Evolutionary conservation across 129 eudicot species (phyloP).

Genomic region (Tagetes patula): DNA sequence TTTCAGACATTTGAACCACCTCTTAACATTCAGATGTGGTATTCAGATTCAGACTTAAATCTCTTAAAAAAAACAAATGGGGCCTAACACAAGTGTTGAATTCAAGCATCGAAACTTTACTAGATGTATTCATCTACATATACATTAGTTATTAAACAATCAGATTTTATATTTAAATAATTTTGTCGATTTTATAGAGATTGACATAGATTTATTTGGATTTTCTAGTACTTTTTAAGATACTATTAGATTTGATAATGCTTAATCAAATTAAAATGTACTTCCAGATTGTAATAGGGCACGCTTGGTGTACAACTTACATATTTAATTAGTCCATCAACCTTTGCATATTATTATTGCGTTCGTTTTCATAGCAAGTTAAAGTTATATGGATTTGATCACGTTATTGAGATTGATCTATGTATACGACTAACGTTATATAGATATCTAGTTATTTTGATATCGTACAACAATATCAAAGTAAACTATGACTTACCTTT

Average conservation of each 20-base stretch:
- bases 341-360: not conserved
- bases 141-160: not conserved
- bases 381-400: not conserved
- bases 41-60: too few relatives aligned
- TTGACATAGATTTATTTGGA: constrained; percentile 14
- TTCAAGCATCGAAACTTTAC: too few relatives aligned
- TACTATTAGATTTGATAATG: not conserved
- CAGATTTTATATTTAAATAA: not conserved
- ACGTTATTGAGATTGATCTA: not conserved
- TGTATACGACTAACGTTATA: not conserved
- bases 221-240: constrained; percentile 7
- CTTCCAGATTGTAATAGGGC: not conserved
- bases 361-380: not conserved
- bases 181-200: not conserved
- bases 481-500: too few relatives aligned
- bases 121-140: not conserved
- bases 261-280: not conserved
- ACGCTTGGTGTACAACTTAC: not conserved
- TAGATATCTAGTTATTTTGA: too few relatives aligned
- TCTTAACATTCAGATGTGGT: too few relatives aligned
- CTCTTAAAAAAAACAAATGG: too few relatives aligned
- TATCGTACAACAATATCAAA: too few relatives aligned
- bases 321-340: not conserved
- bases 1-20: too few relatives aligned
- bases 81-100: too few relatives aligned